Evolutionary conservation across 192 early-diverging fungal genomes (phyloP).

Genomic region (Entomortierella parvispora): DNA sequence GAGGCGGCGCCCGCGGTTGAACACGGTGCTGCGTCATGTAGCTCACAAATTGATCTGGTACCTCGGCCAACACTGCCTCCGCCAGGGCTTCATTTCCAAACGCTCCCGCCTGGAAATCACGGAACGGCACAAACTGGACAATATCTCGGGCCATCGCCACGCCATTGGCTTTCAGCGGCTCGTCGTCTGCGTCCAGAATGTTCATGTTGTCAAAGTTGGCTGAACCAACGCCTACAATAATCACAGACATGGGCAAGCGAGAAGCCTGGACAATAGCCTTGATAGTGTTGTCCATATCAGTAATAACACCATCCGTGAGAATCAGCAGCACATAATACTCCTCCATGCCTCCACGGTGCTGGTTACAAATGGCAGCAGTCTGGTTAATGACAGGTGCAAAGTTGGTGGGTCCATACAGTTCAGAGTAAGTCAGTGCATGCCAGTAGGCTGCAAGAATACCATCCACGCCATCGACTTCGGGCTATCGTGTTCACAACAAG

Average conservation of each 20-base stretch:
- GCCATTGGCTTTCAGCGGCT: slow-evolving; percentile 44
- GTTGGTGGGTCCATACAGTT: slow-evolving; percentile 67
- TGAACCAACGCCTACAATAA: slow-evolving; percentile 68
- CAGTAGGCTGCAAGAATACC: slow-evolving; percentile 64
- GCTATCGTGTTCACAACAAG: slow-evolving; percentile 32
- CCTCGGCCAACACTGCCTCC: slow-evolving; percentile 66
- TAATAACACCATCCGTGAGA: slow-evolving; percentile 47
- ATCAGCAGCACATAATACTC: slow-evolving; percentile 49
- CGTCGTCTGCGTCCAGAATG: slow-evolving; percentile 63
- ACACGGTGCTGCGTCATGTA: slow-evolving; percentile 58
- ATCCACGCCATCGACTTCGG: slow-evolving; percentile 65
- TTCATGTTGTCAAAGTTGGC: slow-evolving; percentile 69
- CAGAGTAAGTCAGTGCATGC: slow-evolving; percentile 49
- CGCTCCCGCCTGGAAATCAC: slow-evolving; percentile 43
- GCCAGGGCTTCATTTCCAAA: slow-evolving; percentile 48
- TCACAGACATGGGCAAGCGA: slow-evolving; percentile 59
- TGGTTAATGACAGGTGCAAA: slow-evolving; percentile 62
- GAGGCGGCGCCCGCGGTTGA: slow-evolving; percentile 30
- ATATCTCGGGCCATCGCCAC: slow-evolving; percentile 61
- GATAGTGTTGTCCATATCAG: slow-evolving; percentile 64
- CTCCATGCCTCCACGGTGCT: slow-evolving; percentile 48
- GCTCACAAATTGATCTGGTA: slow-evolving; percentile 67
- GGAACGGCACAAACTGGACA: slow-evolving; percentile 70
- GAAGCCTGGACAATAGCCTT: slow-evolving; percentile 62
- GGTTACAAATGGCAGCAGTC: slow-evolving; percentile 43